Conservation (phyloP, 345 rosid genomes). For the Mallotus nudiflorus region DNA sequence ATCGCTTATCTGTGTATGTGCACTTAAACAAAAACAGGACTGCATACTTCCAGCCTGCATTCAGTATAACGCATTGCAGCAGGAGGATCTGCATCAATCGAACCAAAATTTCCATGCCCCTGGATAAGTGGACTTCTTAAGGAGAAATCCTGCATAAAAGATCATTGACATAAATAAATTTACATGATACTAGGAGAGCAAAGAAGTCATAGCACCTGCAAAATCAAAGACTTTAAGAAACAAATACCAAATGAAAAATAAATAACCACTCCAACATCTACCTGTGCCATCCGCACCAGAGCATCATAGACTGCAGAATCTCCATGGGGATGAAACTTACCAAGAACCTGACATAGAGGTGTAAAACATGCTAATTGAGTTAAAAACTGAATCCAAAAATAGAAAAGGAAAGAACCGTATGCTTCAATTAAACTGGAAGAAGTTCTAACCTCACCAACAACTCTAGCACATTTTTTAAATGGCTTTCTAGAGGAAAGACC, state of each 20-base stretch:
- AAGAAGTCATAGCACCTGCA: neutral
- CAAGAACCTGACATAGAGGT: slow-evolving; percentile 63
- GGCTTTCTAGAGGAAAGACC: slow-evolving; percentile 90
- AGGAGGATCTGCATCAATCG: slow-evolving; percentile 94
- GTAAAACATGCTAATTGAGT: neutral
- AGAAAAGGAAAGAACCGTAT: neutral
- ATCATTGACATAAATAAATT: neutral
- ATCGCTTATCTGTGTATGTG: neutral
- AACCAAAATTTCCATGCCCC: slow-evolving; percentile 98
- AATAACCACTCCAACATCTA: slow-evolving; percentile 22
- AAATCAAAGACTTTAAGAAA: neutral
- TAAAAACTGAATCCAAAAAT: neutral
- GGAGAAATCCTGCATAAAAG: slow-evolving; percentile 64
- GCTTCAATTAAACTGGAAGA: neutral
- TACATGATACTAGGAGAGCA: neutral
- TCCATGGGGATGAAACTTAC: slow-evolving; percentile 97
- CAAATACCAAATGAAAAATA: neutral
- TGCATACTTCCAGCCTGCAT: slow-evolving; percentile 84
- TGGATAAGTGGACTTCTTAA: slow-evolving; percentile 82
- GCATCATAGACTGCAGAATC: slow-evolving; percentile 93
- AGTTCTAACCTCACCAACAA: slow-evolving; percentile 85
- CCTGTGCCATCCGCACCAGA: slow-evolving; percentile 98
- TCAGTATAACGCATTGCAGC: slow-evolving; percentile 99
- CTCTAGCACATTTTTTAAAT: slow-evolving; percentile 96
- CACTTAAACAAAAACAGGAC: neutral